Conservation (phyloP, 129 eudicot genomes). For the Scalesia atractyloides region DNA sequence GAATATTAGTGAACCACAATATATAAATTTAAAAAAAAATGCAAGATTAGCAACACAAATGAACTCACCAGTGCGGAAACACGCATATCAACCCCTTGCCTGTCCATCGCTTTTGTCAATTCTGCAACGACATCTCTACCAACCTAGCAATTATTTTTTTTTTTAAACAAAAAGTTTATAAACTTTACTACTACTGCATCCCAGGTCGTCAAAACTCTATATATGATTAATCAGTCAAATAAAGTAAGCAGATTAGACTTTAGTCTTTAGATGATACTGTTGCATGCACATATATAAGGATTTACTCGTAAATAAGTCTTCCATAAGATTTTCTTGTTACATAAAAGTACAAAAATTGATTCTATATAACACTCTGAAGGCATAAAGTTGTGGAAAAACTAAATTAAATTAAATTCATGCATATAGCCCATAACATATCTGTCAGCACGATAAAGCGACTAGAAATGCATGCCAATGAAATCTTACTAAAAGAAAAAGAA, state of each 20-base stretch:
- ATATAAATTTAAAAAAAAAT: too few relatives aligned
- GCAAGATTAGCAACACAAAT: constrained; percentile 19
- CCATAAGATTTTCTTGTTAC: too few relatives aligned
- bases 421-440: too few relatives aligned
- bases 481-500: too few relatives aligned
- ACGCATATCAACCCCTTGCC: constrained; percentile 69
- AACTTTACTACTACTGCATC: background rate
- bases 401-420: too few relatives aligned
- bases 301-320: background rate
- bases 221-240: background rate
- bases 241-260: constrained; percentile 4
- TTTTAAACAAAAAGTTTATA: background rate
- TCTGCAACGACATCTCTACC: constrained; percentile 55
- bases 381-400: too few relatives aligned
- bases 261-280: background rate
- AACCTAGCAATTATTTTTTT: constrained; percentile 18
- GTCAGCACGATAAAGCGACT: too few relatives aligned
- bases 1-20: too few relatives aligned
- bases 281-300: constrained; percentile 4
- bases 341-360: too few relatives aligned
- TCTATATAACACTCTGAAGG: too few relatives aligned
- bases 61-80: constrained; percentile 77
- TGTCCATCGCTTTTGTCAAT: constrained; percentile 64
- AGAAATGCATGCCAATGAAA: too few relatives aligned
- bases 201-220: too few relatives aligned